phyloP scores from a whole-genome alignment of 306 rosid species.

The Sicyos baderoa region DNA sequence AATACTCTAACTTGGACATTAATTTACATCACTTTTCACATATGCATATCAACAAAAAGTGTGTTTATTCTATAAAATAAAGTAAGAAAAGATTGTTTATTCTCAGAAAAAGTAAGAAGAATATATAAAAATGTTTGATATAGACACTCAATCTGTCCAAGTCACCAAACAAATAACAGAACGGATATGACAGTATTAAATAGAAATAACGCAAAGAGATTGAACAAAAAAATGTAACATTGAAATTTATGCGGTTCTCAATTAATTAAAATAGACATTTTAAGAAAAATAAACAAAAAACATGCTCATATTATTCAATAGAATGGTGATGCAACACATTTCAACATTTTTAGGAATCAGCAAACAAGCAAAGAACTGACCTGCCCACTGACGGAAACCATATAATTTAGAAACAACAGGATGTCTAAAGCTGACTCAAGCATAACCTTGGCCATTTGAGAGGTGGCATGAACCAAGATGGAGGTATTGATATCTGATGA shows the following conservation, averaged over 20 bases:
- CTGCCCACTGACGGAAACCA: slow-evolving; percentile 75
- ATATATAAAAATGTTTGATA: no score
- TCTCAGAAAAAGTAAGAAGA: no score
- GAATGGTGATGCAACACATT: neutral
- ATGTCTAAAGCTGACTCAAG: slow-evolving; percentile 76
- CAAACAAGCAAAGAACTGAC: slow-evolving; percentile 35
- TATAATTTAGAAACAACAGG: slow-evolving; percentile 72
- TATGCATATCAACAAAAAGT: no score
- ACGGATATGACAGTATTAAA: neutral
- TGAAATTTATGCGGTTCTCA: neutral
- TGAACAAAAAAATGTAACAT: neutral
- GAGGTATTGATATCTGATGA: slow-evolving; percentile 49
- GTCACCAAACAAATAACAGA: neutral
- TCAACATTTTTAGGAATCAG: neutral
- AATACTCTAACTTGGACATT: no score
- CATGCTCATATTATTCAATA: neutral
- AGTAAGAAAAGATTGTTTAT: no score
- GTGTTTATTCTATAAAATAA: no score
- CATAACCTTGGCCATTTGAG: slow-evolving; percentile 82
- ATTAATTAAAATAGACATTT: neutral
- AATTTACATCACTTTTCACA: no score
- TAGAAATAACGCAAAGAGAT: neutral
- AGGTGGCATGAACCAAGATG: slow-evolving; percentile 65
- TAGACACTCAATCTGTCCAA: slow-evolving; percentile 5
- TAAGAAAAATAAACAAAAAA: neutral